phyloP scores from a whole-genome alignment of 2,329 filamentous ascomycete species.

The Alternaria alternata region DNA sequence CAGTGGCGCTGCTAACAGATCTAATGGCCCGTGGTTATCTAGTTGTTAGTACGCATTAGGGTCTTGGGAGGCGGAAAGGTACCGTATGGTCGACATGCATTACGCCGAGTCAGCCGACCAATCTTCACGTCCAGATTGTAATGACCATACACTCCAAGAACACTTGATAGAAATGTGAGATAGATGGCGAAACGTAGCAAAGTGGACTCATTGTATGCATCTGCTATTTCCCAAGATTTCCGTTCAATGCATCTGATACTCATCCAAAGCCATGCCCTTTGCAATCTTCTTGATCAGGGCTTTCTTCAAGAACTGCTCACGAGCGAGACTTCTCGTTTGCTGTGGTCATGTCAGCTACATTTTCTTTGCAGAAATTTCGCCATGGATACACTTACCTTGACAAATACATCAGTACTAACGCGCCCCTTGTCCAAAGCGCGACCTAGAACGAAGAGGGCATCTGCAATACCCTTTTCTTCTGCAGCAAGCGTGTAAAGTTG shows the following conservation, averaged over 20 bases:
- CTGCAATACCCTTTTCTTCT: slow-evolving; percentile 85
- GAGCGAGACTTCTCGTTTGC: slow-evolving; percentile 73
- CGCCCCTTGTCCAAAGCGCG: slow-evolving; percentile 76
- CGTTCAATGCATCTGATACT: slow-evolving; percentile 42
- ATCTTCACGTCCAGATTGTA: not conserved
- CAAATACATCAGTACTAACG: slow-evolving; percentile 75
- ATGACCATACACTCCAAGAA: not conserved
- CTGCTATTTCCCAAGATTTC: not conserved
- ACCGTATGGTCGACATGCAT: not conserved
- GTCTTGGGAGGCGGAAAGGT: not conserved
- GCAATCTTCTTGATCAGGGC: slow-evolving; percentile 80
- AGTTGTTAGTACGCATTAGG: not conserved
- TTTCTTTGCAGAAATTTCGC: not conserved
- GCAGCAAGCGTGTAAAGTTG: slow-evolving; percentile 90
- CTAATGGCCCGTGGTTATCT: not conserved
- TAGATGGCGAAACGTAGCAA: not conserved
- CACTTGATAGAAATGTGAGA: not conserved
- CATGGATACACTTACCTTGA: slow-evolving; percentile 63
- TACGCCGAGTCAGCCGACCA: not conserved
- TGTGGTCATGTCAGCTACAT: slow-evolving; percentile 29
- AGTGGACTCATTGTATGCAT: not conserved
- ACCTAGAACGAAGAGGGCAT: slow-evolving; percentile 84
- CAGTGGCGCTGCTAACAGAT: not conserved
- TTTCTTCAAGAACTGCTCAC: slow-evolving; percentile 87
- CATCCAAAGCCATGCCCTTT: slow-evolving; percentile 73